phyloP scores from a whole-genome alignment of 495 filamentous ascomycete species.

The Trichoderma reesei region DNA sequence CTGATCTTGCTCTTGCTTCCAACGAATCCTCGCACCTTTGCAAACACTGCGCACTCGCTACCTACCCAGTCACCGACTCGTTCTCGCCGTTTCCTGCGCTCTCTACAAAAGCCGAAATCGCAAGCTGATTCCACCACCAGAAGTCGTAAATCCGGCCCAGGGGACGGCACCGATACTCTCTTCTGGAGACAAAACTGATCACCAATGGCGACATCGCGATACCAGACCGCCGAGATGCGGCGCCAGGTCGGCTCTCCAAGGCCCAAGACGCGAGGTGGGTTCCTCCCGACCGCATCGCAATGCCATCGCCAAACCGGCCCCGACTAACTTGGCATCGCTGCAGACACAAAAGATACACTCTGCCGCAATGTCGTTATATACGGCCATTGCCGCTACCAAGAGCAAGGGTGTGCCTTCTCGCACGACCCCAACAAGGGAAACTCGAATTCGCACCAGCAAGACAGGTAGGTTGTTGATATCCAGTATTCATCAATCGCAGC shows the following conservation, averaged over 20 bases:
- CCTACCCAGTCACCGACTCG: background rate
- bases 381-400: slow-evolving; percentile 84
- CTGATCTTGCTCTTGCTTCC: background rate
- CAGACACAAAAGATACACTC: slow-evolving; percentile 67
- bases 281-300: background rate
- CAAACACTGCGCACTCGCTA: background rate
- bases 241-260: slow-evolving; percentile 42
- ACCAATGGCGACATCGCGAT: slow-evolving; percentile 36
- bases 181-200: slow-evolving; percentile 13
- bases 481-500: background rate
- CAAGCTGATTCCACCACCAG: slow-evolving; percentile 13
- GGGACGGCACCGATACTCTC: slow-evolving; percentile 13
- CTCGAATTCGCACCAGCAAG: slow-evolving; percentile 37
- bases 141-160: slow-evolving; percentile 22
- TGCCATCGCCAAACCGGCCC: background rate
- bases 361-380: slow-evolving; percentile 94
- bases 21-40: too few relatives aligned
- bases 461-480: slow-evolving; percentile 37
- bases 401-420: slow-evolving; percentile 85
- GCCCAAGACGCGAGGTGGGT: slow-evolving; percentile 41
- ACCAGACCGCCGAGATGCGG: slow-evolving; percentile 32
- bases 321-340: background rate
- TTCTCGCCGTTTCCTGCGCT: background rate
- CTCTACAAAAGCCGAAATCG: background rate
- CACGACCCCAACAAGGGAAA: slow-evolving; percentile 62